phyloP scores from a whole-genome alignment of 2,329 filamentous ascomycete genomes.

The Penicillium sp. region DNA sequence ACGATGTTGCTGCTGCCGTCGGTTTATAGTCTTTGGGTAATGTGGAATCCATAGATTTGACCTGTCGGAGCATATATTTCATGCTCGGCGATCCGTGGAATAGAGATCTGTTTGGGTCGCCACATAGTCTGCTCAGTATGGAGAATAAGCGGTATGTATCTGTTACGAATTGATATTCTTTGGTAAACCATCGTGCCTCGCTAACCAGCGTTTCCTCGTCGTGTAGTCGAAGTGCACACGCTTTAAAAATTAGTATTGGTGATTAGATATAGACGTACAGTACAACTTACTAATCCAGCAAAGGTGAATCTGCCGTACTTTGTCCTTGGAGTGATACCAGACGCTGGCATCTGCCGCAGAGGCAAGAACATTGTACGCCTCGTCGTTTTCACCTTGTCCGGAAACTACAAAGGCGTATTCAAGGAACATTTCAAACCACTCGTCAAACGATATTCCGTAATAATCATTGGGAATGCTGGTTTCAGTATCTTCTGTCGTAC shows the following conservation, averaged over 20 bases:
- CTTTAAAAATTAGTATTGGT: conserved; percentile 37
- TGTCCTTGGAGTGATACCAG: conserved; percentile 67
- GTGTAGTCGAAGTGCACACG: conserved; percentile 75
- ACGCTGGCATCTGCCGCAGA: conserved; percentile 76
- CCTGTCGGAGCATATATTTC: conserved; percentile 86
- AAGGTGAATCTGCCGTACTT: conserved; percentile 69
- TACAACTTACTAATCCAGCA: conserved; percentile 64
- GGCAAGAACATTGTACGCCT: conserved; percentile 76
- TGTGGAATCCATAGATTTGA: conserved; percentile 81
- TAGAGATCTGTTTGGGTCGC: conserved; percentile 57
- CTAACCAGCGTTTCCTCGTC: conserved; percentile 73
- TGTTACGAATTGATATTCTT: conserved; percentile 71
- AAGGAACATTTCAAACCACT: conserved; percentile 87
- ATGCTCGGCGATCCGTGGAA: conserved; percentile 79
- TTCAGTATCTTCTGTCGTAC: conserved; percentile 14
- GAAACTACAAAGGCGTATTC: conserved; percentile 79
- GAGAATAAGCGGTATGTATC: conserved; percentile 82
- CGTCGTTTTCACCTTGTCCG: conserved; percentile 60
- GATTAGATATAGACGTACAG: neutral
- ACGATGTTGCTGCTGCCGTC: conserved; percentile 29
- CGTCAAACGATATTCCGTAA: conserved; percentile 73
- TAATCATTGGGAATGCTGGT: conserved; percentile 53
- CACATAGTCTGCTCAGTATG: conserved; percentile 70
- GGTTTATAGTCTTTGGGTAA: conserved; percentile 47
- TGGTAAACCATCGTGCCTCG: conserved; percentile 78